phyloP scores from a whole-genome alignment of 2,329 filamentous ascomycete species.

The Teratosphaeria destructans region DNA sequence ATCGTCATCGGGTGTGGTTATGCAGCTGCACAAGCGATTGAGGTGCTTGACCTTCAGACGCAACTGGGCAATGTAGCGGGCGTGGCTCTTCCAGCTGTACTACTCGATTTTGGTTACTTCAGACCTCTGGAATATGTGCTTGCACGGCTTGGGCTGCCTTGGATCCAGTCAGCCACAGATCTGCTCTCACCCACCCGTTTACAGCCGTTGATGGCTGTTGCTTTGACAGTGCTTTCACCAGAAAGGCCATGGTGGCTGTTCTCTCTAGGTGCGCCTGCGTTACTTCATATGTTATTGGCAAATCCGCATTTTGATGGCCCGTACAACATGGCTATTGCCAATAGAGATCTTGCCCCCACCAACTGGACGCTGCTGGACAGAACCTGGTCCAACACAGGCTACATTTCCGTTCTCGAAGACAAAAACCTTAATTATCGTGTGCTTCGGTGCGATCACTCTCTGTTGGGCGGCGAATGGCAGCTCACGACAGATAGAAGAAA shows the following conservation, averaged over 20 bases:
- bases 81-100: constrained; percentile 29
- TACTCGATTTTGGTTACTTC: constrained; percentile 18
- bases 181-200: constrained; percentile 59
- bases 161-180: constrained; percentile 27
- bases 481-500: constrained; percentile 35
- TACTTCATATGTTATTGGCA: constrained; percentile 58
- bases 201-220: constrained; percentile 54
- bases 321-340: constrained; percentile 51
- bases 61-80: constrained; percentile 37
- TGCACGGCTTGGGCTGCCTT: constrained; percentile 1
- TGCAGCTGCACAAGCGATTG: constrained; percentile 23
- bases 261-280: constrained; percentile 56
- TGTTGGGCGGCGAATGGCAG: constrained; percentile 87
- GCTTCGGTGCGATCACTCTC: constrained; percentile 86
- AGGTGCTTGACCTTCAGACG: constrained; percentile 4
- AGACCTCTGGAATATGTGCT: constrained; percentile 5
- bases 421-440: constrained; percentile 60
- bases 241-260: constrained; percentile 48
- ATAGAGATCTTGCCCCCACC: constrained; percentile 52
- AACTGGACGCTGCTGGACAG: constrained; percentile 72
- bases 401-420: constrained; percentile 82
- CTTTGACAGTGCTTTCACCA: constrained; percentile 57
- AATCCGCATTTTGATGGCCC: constrained; percentile 65
- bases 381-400: constrained; percentile 78
- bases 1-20: constrained; percentile 31